These are phyloP conservation scores for Flaveria floridana DNA, from an alignment of 140 eudicot species.

Conservation along the genomic window DNA sequence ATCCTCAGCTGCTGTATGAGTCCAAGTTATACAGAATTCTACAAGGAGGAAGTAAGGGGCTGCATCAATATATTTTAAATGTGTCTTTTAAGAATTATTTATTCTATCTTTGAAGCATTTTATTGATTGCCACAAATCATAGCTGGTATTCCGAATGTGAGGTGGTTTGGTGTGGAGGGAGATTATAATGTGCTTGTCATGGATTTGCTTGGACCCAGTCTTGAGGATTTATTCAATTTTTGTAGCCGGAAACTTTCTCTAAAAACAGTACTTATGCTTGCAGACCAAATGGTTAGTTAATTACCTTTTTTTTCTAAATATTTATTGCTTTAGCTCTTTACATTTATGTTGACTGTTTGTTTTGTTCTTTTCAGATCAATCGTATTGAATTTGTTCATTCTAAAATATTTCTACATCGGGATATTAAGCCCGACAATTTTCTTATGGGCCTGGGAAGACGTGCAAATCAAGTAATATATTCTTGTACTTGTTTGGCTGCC, in stretches of 20 bases:
- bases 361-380: constrained; percentile 45
- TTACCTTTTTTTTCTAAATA: background rate
- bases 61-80: constrained; percentile 1
- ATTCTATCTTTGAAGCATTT: background rate
- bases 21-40: constrained; percentile 73
- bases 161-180: constrained; percentile 81
- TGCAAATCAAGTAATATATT: constrained; percentile 53
- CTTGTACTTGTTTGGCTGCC: background rate
- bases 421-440: constrained; percentile 66
- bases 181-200: constrained; percentile 71
- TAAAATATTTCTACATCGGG: constrained; percentile 66
- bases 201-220: constrained; percentile 79
- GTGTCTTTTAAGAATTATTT: background rate
- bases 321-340: background rate
- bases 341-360: background rate
- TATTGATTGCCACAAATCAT: constrained; percentile 22
- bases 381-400: constrained; percentile 63
- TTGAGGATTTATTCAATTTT: constrained; percentile 69
- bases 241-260: constrained; percentile 62
- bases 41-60: constrained; percentile 74
- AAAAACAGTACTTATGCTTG: constrained; percentile 67
- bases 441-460: constrained; percentile 72
- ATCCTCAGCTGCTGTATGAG: constrained; percentile 71
- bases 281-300: constrained; percentile 57
- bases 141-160: constrained; percentile 76